Evolutionary conservation across 116 monocot species (phyloP), one percentile per base, ranked within the genome.

Genomic region (Papilionanthe hybrid): DNA sequence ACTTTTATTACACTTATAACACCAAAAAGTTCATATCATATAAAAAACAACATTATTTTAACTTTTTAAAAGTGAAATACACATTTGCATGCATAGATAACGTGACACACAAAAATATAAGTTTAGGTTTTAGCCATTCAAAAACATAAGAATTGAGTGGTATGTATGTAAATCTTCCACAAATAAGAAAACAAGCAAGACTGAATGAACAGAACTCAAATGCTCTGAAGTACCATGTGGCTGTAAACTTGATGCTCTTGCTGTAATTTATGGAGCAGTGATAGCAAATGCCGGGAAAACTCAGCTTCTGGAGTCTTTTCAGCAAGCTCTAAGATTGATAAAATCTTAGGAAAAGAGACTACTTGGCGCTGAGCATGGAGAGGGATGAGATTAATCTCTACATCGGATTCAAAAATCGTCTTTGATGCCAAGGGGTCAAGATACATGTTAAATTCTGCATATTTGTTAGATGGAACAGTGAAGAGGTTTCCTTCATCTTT

Each of bases 371-470:
- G 93, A 23, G 83, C 84, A 25, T 67, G 63, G 57, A 96, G 93
- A 68, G 96, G 93, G 75, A 96, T 75, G 9, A 96, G 85, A 72
- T 86, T 93, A 80, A 96, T 88, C 1, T 83, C 72, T 22, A 92
- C 86, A 42, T 80, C 75, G 11, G 96, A 93, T 78, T 90, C 83
- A 20, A 93, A 22, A 7, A 96, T 86, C 8, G 78, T 87, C 57
- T 92, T 92, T 30, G 93, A 87, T 55, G 96, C 96, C 55, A 85
- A 3, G 20, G 96, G 96, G 79, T 96, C 96, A 25, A 96, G 90
- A 84, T 89, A 96, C 81, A 96, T 90, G 78, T 96, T 96, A 79
- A 96, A 96, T 66, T 96, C 93, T 0, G 93, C 85, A 82, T 87
- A 89, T 76, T 87, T 85, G 78, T 96, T 96, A 75, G 87, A 86